Percentiles rank a stretch among this genome's conserved stretches.
These are phyloP conservation scores for Ophiocordyceps camponoti-rufipedis DNA, from an alignment of 2,329 filamentous ascomycete species.

Conservation along the genomic window DNA sequence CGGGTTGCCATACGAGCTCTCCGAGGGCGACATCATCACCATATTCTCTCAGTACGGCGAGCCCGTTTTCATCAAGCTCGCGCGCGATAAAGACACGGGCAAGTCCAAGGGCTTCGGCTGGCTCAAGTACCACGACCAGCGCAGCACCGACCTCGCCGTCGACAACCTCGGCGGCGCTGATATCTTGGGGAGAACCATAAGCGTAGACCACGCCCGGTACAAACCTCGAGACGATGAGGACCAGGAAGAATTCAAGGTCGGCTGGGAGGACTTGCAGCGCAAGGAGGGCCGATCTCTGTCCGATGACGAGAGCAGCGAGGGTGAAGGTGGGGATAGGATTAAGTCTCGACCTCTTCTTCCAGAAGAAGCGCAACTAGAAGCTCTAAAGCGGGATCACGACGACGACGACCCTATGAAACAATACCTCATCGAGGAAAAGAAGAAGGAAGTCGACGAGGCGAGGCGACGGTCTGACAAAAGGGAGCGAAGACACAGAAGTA, in stretches of 20 bases:
- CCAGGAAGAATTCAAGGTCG: conserved; percentile 36
- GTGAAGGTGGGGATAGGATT: conserved; percentile 14
- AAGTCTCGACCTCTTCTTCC: conserved; percentile 40
- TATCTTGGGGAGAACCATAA: conserved; percentile 60
- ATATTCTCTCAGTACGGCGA: conserved; percentile 97
- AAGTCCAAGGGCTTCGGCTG: conserved; percentile 91
- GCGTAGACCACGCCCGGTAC: conserved; percentile 87
- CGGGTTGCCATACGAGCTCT: conserved; percentile 77
- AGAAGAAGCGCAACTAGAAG: conserved; percentile 65
- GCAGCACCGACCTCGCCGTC: conserved; percentile 87
- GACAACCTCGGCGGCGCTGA: conserved; percentile 85
- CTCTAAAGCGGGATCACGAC: conserved; percentile 63
- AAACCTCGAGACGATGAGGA: conserved; percentile 70
- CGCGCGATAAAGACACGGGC: conserved; percentile 88
- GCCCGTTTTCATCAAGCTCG: conserved; percentile 80
- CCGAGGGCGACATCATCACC: conserved; percentile 87
- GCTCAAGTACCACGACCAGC: conserved; percentile 95
- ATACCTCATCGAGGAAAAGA: conserved; percentile 79
- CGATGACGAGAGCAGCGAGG: conserved; percentile 27
- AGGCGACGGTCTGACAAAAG: conserved; percentile 30
- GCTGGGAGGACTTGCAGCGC: conserved; percentile 40
- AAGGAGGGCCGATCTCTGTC: conserved; percentile 26
- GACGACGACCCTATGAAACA: conserved; percentile 97
- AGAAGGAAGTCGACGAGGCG: conserved; percentile 65
- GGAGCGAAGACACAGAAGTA: conserved; percentile 27